A percentile compares a stretch with the other conserved stretches of the same genome.
Evolutionary conservation across 1,139 yeast species (phyloP).

Genomic region (Nematodospora anomalae): DNA sequence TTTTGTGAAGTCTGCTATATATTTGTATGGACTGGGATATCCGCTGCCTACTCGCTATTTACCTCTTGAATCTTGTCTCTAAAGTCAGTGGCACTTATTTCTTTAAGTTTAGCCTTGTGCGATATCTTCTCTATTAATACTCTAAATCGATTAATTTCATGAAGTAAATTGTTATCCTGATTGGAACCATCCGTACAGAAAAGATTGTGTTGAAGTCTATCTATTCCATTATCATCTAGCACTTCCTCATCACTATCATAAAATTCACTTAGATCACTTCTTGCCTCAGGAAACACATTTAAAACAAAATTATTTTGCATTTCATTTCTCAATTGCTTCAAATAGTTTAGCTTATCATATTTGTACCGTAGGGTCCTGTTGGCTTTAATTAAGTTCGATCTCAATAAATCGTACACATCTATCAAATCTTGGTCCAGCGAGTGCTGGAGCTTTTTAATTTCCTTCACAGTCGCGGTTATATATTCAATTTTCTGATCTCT

Average conservation of each 20-base stretch:
- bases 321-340: constrained; percentile 20
- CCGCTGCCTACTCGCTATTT: not conserved
- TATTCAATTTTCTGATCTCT: not conserved
- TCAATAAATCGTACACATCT: constrained; percentile 24
- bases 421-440: constrained; percentile 16
- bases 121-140: constrained; percentile 32
- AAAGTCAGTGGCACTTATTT: constrained; percentile 4
- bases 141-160: constrained; percentile 32
- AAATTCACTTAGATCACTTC: constrained; percentile 2
- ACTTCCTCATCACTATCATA: constrained; percentile 25
- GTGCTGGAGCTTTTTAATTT: constrained; percentile 2
- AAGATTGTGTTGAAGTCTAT: constrained; percentile 5
- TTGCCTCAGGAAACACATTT: constrained; percentile 2
- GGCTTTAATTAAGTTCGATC: constrained; percentile 20
- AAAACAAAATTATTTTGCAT: constrained; percentile 13
- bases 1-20: too few species aligned
- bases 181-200: not conserved
- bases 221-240: not conserved
- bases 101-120: constrained; percentile 14
- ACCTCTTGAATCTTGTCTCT: constrained; percentile 7
- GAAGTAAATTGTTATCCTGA: constrained; percentile 13
- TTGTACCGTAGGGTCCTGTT: constrained; percentile 25
- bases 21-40: not conserved
- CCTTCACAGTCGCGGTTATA: constrained; percentile 1
- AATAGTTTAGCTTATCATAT: constrained; percentile 29